Conservation (phyloP, 2,329 filamentous ascomycete species). For the Paecilomyces niveus region DNA sequence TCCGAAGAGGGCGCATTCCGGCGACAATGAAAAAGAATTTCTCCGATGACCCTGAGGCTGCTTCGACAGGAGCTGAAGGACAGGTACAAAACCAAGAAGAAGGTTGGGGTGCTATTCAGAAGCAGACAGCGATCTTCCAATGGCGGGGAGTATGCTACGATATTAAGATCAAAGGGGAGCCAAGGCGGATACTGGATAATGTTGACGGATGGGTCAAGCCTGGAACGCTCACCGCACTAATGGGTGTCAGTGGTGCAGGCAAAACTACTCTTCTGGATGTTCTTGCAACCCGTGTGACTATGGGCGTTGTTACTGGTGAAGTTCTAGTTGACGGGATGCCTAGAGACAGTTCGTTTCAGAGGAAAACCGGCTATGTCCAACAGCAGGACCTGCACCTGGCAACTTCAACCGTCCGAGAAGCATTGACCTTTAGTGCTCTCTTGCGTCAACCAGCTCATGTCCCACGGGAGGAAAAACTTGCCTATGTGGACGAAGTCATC, state of each 20-base stretch:
- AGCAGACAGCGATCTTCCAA: slow-evolving; percentile 72
- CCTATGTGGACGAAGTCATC: slow-evolving; percentile 86
- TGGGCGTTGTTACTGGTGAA: slow-evolving; percentile 81
- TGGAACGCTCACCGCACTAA: slow-evolving; percentile 79
- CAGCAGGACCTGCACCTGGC: slow-evolving; percentile 85
- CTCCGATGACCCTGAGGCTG: slow-evolving; percentile 22
- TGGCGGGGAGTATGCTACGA: slow-evolving; percentile 82
- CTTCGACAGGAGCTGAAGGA: slow-evolving; percentile 27
- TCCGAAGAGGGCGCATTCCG: slow-evolving; percentile 61
- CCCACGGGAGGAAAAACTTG: slow-evolving; percentile 69
- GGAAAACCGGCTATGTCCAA: slow-evolving; percentile 86
- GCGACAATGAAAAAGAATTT: slow-evolving; percentile 18
- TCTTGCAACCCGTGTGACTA: slow-evolving; percentile 75
- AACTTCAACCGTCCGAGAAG: slow-evolving; percentile 81
- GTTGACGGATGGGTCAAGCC: slow-evolving; percentile 94
- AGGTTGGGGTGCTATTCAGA: slow-evolving; percentile 43
- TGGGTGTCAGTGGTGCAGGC: slow-evolving; percentile 87
- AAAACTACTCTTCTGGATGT: slow-evolving; percentile 89
- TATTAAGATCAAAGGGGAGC: slow-evolving; percentile 70
- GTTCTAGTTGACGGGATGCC: slow-evolving; percentile 74
- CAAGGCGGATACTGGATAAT: slow-evolving; percentile 69
- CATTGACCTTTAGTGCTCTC: slow-evolving; percentile 75
- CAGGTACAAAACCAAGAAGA: slow-evolving; percentile 9
- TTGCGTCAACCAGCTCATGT: slow-evolving; percentile 74
- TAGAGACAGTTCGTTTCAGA: slow-evolving; percentile 76